Conservation (phyloP, 768 basidiomycete species). For the Lactifluus subvellereus region DNA sequence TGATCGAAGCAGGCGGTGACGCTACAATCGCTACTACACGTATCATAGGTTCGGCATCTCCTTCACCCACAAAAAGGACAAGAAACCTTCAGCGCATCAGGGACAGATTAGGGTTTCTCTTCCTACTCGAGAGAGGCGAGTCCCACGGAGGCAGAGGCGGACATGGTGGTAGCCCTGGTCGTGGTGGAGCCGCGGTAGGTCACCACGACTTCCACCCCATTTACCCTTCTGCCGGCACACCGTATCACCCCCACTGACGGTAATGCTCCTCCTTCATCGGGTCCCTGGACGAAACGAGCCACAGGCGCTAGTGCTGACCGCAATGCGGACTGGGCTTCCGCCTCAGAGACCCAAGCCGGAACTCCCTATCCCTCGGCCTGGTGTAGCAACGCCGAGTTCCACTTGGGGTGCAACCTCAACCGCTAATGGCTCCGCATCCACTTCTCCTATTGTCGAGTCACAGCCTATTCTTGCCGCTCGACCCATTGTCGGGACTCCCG, state of each 20-base stretch:
- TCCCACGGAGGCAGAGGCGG: slow-evolving; percentile 61
- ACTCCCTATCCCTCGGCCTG: slow-evolving; percentile 29
- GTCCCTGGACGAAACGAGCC: slow-evolving; percentile 27
- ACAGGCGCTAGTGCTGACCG: slow-evolving; percentile 28
- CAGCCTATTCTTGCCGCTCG: slow-evolving; percentile 25
- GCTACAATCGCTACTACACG: slow-evolving; percentile 61
- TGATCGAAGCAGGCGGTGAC: slow-evolving; percentile 65
- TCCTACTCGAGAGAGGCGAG: slow-evolving; percentile 43
- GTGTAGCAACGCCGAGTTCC: slow-evolving; percentile 27
- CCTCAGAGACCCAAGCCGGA: slow-evolving; percentile 27
- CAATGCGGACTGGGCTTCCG: slow-evolving; percentile 22
- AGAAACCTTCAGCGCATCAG: slow-evolving; percentile 49
- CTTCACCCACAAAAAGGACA: slow-evolving; percentile 79
- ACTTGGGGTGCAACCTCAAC: slow-evolving; percentile 30
- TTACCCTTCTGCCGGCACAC: slow-evolving; percentile 34
- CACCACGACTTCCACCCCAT: slow-evolving; percentile 36
- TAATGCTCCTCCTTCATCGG: slow-evolving; percentile 24
- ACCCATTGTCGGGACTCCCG: slow-evolving; percentile 48
- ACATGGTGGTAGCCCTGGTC: slow-evolving; percentile 44
- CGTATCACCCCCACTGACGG: slow-evolving; percentile 16
- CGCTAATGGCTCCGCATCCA: slow-evolving; percentile 28
- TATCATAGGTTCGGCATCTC: slow-evolving; percentile 57
- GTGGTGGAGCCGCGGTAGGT: slow-evolving; percentile 39
- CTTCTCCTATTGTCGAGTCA: slow-evolving; percentile 33
- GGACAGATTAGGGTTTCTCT: slow-evolving; percentile 47